Conservation (phyloP, 192 early-diverging fungal genomes). For the Rhizoclosmatium globosum region DNA sequence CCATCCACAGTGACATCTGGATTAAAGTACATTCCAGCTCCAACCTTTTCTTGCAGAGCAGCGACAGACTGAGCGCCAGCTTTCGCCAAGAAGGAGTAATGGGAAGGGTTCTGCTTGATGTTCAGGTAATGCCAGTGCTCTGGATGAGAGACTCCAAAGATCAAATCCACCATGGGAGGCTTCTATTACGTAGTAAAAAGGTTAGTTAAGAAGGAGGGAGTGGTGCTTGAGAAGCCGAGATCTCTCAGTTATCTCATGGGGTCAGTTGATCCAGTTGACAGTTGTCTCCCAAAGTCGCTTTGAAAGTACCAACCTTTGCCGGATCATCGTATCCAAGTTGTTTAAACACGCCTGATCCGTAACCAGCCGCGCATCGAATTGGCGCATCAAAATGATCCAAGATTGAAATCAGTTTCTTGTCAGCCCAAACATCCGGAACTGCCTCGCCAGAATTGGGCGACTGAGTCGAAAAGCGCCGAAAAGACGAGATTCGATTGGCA, state of each 20-base stretch:
- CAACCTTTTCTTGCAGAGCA: conserved; percentile 81
- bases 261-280: neutral
- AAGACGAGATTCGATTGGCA: too few species aligned
- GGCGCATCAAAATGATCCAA: conserved; percentile 55
- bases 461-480: too few species aligned
- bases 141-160: conserved; percentile 95
- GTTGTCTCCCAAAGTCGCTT: neutral
- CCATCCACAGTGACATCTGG: conserved; percentile 89
- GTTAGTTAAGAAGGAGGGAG: neutral
- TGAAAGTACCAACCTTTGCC: conserved; percentile 27
- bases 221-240: conserved; percentile 20
- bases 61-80: conserved; percentile 80
- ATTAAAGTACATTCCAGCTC: conserved; percentile 96
- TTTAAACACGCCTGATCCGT: conserved; percentile 93
- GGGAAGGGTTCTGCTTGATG: conserved; percentile 86
- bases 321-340: conserved; percentile 76
- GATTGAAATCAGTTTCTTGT: conserved; percentile 12
- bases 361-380: conserved; percentile 86
- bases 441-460: neutral
- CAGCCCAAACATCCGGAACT: conserved; percentile 21
- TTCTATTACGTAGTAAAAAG: conserved; percentile 38
- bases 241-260: neutral
- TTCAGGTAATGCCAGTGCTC: conserved; percentile 98
- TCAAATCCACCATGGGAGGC: conserved; percentile 92
- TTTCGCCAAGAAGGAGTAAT: conserved; percentile 85